Base-by-base conservation (phyloP, 1,139 yeast species). In the Yamadazyma atlantica region DNA sequence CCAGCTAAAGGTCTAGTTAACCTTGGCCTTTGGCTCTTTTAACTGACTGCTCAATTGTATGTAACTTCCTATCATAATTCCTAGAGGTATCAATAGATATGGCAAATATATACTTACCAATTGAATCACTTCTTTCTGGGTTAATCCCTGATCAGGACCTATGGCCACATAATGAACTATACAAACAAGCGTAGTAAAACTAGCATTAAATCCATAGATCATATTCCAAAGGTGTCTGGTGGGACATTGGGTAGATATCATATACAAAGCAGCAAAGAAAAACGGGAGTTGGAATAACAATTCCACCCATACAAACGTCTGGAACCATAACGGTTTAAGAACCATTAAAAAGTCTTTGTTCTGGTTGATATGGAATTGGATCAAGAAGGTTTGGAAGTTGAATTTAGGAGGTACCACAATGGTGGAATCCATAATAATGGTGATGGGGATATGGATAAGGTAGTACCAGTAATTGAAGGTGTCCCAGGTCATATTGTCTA, bases 191-290 rank as follows among this genome's bases (percentile, higher is more conserved):
- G 95, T 85, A 10, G 95, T 84, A 40, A 82, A 69, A 9, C 80
- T 64, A 0, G 95, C 95, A 54, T 85, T 87, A 52, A 85, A 76
- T 4, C 88, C 94, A 55, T 87, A 87, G 11, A 82, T 55, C n/a
- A 81, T 58, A 49, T 79, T 60, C 56, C 69, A 70, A 11, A 79
- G 70, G 51, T 75, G 79, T 12, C 75, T 61, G 17, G 58, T 54
- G 29, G 58, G 54, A 33, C 53, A 38, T 29, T 47, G 38, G 7
- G 32, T 38, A 13, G 38, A 37, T 9, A 51, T 42, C 35, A 60
- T 46, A 18, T 46, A 44, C 26, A 41, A 41, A 0, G 63, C 52
- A 18, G 62, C 55, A 36, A 83, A 54, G 58, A 90, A 90, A 22
- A 85, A 67, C 0, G 97, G 97, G 36, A 85, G 60, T 60, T 90